Evolutionary conservation across 139 green algal genomes (phyloP).

Genomic region (Chara braunii): DNA sequence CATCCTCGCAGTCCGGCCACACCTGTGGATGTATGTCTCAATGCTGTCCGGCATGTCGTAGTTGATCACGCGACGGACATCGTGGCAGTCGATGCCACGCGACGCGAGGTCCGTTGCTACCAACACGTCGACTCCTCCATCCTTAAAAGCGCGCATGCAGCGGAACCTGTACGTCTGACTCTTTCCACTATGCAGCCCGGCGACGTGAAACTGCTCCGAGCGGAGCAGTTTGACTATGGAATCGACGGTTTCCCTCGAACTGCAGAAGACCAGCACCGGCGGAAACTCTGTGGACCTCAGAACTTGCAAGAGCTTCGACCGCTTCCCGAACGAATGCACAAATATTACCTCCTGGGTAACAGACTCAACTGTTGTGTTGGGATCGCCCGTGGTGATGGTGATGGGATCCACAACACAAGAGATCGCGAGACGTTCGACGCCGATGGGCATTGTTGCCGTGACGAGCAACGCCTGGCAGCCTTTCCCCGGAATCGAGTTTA

Average conservation of each 20-base stretch:
- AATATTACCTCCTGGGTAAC: slow-evolving; percentile 58
- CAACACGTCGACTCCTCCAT: slow-evolving; percentile 45
- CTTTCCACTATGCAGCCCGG: slow-evolving; percentile 85
- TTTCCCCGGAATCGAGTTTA: slow-evolving; percentile 27
- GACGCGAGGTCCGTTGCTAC: slow-evolving; percentile 58
- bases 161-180: slow-evolving; percentile 77
- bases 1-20: slow-evolving; percentile 67
- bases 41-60: slow-evolving; percentile 38
- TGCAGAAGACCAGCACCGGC: slow-evolving; percentile 76
- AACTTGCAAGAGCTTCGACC: slow-evolving; percentile 53
- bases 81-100: slow-evolving; percentile 59
- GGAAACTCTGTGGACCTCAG: slow-evolving; percentile 43
- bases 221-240: slow-evolving; percentile 46
- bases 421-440: slow-evolving; percentile 67
- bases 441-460: slow-evolving; percentile 71
- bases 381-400: background rate
- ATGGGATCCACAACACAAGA: slow-evolving; percentile 4
- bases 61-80: slow-evolving; percentile 73
- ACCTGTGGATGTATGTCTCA: slow-evolving; percentile 77
- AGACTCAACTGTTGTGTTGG: background rate
- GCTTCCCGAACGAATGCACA: slow-evolving; percentile 75
- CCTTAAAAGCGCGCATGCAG: slow-evolving; percentile 53
- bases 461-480: slow-evolving; percentile 79
- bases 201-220: slow-evolving; percentile 41
- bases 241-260: slow-evolving; percentile 78